Percentiles rank a stretch among this genome's conserved stretches.
These are phyloP conservation scores for Beta lomatogona DNA, from an alignment of 179 eudicot genomes.

Conservation along the genomic window DNA sequence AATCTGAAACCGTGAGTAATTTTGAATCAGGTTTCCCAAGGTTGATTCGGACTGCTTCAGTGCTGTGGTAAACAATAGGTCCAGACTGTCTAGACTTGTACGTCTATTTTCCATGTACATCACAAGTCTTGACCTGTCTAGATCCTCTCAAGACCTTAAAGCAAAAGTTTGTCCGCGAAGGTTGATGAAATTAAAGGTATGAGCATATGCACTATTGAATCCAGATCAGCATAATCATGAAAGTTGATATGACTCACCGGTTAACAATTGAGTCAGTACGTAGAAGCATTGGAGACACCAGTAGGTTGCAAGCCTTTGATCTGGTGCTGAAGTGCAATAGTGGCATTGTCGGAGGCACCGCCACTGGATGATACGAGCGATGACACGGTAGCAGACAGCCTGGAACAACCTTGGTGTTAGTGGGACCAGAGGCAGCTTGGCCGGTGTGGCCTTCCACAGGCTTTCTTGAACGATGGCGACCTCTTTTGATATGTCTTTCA, in stretches of 20 bases:
- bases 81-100: no score
- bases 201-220: slow-evolving; percentile 10
- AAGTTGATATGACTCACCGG: slow-evolving; percentile 46
- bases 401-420: slow-evolving; percentile 41
- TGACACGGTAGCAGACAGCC: slow-evolving; percentile 39
- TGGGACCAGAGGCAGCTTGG: slow-evolving; percentile 67
- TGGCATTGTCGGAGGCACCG: slow-evolving; percentile 45
- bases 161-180: no score
- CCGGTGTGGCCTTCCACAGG: slow-evolving; percentile 97
- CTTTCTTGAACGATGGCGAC: slow-evolving; percentile 99
- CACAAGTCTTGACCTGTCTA: no score
- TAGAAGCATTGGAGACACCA: slow-evolving; percentile 22
- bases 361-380: slow-evolving; percentile 43
- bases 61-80: no score
- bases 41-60: not conserved
- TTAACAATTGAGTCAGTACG: slow-evolving; percentile 18
- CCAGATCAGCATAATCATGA: slow-evolving; percentile 10
- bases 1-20: not conserved
- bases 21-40: not conserved
- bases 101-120: no score
- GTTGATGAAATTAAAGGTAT: not conserved
- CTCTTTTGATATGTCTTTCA: slow-evolving; percentile 92
- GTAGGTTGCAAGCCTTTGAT: slow-evolving; percentile 50
- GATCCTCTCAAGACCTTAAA: no score
- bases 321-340: slow-evolving; percentile 48